A percentile compares a stretch with the other conserved stretches of the same genome.
Conservation (phyloP, 2,329 filamentous ascomycete genomes). For the Phialophora chinensis region DNA sequence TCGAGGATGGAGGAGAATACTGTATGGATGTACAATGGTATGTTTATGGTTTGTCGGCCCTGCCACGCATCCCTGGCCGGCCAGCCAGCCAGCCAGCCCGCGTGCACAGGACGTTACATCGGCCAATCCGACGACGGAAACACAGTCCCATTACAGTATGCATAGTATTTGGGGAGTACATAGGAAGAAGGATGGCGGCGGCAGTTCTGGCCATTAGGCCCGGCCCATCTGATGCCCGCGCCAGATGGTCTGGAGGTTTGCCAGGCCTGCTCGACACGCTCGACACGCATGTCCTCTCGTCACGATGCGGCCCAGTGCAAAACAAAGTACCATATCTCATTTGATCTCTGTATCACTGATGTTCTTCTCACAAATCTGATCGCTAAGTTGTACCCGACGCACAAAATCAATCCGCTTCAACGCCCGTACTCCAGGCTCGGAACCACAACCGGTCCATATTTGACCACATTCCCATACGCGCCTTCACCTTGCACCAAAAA, state of each 20-base stretch:
- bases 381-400: neutral
- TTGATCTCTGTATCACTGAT: neutral
- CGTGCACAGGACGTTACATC: no score
- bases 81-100: no score
- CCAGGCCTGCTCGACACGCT: no score
- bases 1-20: no score
- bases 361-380: neutral
- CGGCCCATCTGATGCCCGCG: neutral
- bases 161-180: neutral
- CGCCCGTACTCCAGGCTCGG: slow-evolving; percentile 80
- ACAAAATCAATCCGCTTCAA: slow-evolving; percentile 45
- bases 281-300: neutral
- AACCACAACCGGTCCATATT: slow-evolving; percentile 96
- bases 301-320: neutral
- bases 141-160: no score
- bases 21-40: no score
- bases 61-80: no score
- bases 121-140: no score
- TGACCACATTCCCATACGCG: slow-evolving; percentile 71
- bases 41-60: no score
- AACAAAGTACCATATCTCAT: slow-evolving; percentile 5
- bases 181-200: neutral
- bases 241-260: no score
- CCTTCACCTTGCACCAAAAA: slow-evolving; percentile 79
- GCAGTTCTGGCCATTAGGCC: neutral